phyloP scores from a whole-genome alignment of 768 basidiomycete species.

The Boletales sp. region DNA sequence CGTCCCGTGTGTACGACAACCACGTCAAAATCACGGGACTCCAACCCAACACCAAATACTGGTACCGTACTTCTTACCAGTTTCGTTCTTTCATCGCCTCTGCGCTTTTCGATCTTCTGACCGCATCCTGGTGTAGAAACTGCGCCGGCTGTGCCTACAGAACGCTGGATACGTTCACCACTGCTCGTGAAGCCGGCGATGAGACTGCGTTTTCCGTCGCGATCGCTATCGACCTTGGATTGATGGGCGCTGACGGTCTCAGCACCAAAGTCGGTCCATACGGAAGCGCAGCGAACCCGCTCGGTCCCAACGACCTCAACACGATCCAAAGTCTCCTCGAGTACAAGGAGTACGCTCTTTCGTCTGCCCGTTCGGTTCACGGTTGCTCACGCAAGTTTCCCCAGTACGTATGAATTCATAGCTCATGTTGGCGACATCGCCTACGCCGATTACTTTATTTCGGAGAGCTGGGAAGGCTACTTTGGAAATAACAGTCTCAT shows the following conservation, averaged over 20 bases:
- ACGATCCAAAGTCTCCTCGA: slow-evolving; percentile 28
- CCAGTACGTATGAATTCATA: slow-evolving; percentile 24
- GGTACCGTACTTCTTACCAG: slow-evolving; percentile 28
- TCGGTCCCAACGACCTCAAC: slow-evolving; percentile 26
- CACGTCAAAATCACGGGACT: slow-evolving; percentile 26
- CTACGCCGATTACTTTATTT: slow-evolving; percentile 28
- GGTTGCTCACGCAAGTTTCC: neutral
- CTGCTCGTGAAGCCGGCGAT: slow-evolving; percentile 18
- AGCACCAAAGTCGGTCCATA: slow-evolving; percentile 27
- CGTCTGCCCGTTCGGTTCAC: neutral
- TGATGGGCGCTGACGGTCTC: slow-evolving; percentile 27
- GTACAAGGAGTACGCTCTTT: slow-evolving; percentile 21
- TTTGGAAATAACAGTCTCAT: slow-evolving; percentile 26
- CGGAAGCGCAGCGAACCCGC: slow-evolving; percentile 17
- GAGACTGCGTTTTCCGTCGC: slow-evolving; percentile 20
- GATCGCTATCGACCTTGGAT: slow-evolving; percentile 25
- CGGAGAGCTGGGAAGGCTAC: slow-evolving; percentile 30
- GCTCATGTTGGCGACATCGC: slow-evolving; percentile 26
- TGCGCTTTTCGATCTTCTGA: neutral
- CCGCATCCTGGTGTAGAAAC: slow-evolving; percentile 9
- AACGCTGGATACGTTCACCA: slow-evolving; percentile 22
- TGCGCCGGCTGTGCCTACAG: slow-evolving; percentile 27
- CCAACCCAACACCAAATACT: slow-evolving; percentile 22
- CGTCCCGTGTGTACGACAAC: slow-evolving; percentile 26
- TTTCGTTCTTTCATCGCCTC: slow-evolving; percentile 1